Evolutionary conservation across 1,284 basidiomycete genomes (phyloP).

Genomic region (Phlebopus sp.): DNA sequence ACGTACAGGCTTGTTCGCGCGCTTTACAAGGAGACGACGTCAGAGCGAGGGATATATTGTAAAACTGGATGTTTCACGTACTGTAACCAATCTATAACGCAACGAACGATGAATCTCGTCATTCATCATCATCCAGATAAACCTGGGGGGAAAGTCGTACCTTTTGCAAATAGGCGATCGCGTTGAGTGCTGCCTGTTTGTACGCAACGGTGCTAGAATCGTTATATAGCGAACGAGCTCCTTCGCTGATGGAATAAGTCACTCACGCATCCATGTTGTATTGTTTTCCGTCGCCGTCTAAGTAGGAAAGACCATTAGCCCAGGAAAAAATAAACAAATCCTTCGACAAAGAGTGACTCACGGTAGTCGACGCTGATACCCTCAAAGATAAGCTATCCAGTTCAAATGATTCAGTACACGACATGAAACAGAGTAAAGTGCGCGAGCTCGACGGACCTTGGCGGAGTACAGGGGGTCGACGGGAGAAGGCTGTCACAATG

Average conservation of each 20-base stretch:
- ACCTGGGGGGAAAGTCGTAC: conserved; percentile 26
- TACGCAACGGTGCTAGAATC: conserved; percentile 63
- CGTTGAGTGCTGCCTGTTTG: conserved; percentile 75
- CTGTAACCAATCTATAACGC: conserved; percentile 57
- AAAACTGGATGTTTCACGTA: conserved; percentile 32
- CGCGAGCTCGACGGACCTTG: conserved; percentile 41
- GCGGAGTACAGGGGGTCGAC: conserved; percentile 72
- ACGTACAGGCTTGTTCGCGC: conserved; percentile 68
- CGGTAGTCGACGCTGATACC: conserved; percentile 72
- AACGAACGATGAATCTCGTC: not conserved
- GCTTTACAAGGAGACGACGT: conserved; percentile 35
- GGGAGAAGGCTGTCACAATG: conserved; percentile 62
- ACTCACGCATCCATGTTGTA: conserved; percentile 75
- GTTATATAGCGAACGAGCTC: not conserved
- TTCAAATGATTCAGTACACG: not conserved
- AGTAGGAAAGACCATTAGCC: conserved; percentile 4
- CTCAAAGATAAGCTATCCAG: conserved; percentile 59
- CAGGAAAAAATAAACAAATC: too few species aligned
- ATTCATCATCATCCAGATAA: not conserved
- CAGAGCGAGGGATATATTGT: not conserved
- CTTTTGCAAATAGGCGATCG: conserved; percentile 76
- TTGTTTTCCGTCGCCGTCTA: conserved; percentile 72
- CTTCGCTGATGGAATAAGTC: not conserved
- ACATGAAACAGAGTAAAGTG: not conserved
- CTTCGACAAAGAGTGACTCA: conserved; percentile 40